Base-by-base conservation (phyloP, 2,329 filamentous ascomycete genomes). In the Botryotinia convoluta region DNA sequence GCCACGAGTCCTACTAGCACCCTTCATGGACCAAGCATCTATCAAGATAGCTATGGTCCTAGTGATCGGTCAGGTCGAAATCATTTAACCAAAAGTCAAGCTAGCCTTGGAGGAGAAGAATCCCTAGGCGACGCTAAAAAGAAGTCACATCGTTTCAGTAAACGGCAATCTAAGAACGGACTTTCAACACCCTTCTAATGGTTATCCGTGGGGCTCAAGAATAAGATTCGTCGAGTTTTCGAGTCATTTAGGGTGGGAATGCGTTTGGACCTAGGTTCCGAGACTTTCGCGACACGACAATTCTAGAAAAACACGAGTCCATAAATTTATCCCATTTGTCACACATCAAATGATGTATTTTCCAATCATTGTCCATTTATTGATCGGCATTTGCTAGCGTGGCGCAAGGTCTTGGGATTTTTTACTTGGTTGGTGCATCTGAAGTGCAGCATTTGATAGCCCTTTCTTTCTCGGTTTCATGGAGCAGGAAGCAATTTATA, bases 131-230 rank as follows among this genome's bases (percentile, higher is more conserved):
- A 84, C 57, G 79, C 83, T 29, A 80, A 80, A 57, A 83, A 84
- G 20, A 90, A 88, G 81, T 85, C 87, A 67, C 90, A 91, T 77
- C 86, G 90, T 67, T 98, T 98, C 83, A 97, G 94, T 84, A 96
- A 96, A 83, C 88, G 95, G 77, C 94, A 97, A 83, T 97, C 93
- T 26, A 97, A 97, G 84, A 97, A 94, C 82, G 95, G 95, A n/a
- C 87, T 97, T 67, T 94, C 94, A 42, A 92, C 95, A 67, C 92
- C 93, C 26, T 73, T 73, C 32, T 73, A 73, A 69, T 68, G 48
- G 32, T 67, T 39, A 9, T 20, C 45, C 29, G 35, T 45, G 54
- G 37, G 54, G 39, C 14, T 26, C 44, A 44, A n/a, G 39, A 69
- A 69, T 2, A 44, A 35, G 29, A 61, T 32, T 68, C 7, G 16